phyloP scores from a whole-genome alignment of 768 basidiomycete genomes.

The Termitomyces sp. region DNA sequence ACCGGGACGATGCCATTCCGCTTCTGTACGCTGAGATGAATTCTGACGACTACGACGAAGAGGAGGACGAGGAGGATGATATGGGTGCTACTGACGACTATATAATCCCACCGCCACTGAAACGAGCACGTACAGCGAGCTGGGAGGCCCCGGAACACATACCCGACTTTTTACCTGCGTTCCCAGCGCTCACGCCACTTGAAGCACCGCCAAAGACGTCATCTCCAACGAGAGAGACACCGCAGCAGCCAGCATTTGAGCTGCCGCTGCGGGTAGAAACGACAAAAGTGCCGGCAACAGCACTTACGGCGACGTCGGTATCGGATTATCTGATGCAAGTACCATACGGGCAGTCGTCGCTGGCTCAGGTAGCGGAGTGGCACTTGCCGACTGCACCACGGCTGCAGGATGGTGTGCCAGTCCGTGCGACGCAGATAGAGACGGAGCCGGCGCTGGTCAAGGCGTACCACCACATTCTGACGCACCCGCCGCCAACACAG shows the following conservation, averaged over 20 bases:
- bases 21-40: slow-evolving; percentile 39
- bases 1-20: slow-evolving; percentile 49
- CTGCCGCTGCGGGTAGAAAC: slow-evolving; percentile 25
- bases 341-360: slow-evolving; percentile 68
- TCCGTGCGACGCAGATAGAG: slow-evolving; percentile 42
- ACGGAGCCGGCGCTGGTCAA: slow-evolving; percentile 58
- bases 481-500: slow-evolving; percentile 52
- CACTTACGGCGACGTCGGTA: slow-evolving; percentile 43
- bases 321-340: slow-evolving; percentile 70
- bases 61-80: slow-evolving; percentile 18
- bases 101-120: slow-evolving; percentile 36
- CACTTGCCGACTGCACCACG: slow-evolving; percentile 50
- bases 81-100: slow-evolving; percentile 12
- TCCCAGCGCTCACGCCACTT: slow-evolving; percentile 38
- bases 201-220: slow-evolving; percentile 11
- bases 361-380: slow-evolving; percentile 60
- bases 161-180: slow-evolving; percentile 64
- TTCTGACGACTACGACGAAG: slow-evolving; percentile 21
- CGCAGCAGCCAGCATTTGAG: slow-evolving; percentile 18
- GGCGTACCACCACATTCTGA: slow-evolving; percentile 76
- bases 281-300: slow-evolving; percentile 36
- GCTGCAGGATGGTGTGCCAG: slow-evolving; percentile 6
- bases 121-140: slow-evolving; percentile 47
- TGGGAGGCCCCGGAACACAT: slow-evolving; percentile 64
- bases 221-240: slow-evolving; percentile 1